Evolutionary conservation across 768 basidiomycete genomes (phyloP).

Genomic region (Psilocybe tampanensis): DNA sequence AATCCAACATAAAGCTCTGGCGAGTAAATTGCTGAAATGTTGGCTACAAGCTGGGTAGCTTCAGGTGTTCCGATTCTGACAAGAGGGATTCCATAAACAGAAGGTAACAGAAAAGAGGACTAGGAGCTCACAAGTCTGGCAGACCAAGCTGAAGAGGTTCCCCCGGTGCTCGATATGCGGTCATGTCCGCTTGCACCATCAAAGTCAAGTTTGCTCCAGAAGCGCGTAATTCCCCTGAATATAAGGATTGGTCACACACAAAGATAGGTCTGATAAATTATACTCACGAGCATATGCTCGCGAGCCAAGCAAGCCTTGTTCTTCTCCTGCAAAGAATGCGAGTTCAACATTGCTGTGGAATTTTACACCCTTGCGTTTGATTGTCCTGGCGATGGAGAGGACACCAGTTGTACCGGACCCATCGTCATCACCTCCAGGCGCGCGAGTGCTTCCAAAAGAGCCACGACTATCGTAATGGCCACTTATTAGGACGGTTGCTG

Average conservation of each 20-base stretch:
- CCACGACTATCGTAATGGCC: conserved; percentile 94
- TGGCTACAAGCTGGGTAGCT: conserved; percentile 73
- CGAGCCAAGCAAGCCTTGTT: conserved; percentile 85
- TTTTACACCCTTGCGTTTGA: conserved; percentile 62
- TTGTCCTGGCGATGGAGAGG: conserved; percentile 79
- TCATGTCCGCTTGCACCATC: conserved; percentile 94
- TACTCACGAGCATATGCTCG: conserved; percentile 76
- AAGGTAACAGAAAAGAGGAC: conserved; percentile 4
- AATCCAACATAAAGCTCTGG: conserved; percentile 75
- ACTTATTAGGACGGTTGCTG: conserved; percentile 70
- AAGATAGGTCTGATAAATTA: not conserved
- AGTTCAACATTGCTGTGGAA: conserved; percentile 83
- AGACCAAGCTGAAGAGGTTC: conserved; percentile 87
- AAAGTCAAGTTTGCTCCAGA: conserved; percentile 69
- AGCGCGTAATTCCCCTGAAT: conserved; percentile 57
- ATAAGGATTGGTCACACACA: not conserved
- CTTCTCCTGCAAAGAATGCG: conserved; percentile 87
- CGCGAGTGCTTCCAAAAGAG: conserved; percentile 76
- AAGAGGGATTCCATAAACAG: not conserved
- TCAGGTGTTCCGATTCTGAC: conserved; percentile 77
- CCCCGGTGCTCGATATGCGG: conserved; percentile 75
- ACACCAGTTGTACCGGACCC: conserved; percentile 66
- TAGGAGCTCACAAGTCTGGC: conserved; percentile 63
- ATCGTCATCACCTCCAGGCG: conserved; percentile 57
- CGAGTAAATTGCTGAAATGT: conserved; percentile 78